These are phyloP conservation scores for Asterophora lycoperdoides DNA, from an alignment of 768 basidiomycete species.

Conservation along the genomic window DNA sequence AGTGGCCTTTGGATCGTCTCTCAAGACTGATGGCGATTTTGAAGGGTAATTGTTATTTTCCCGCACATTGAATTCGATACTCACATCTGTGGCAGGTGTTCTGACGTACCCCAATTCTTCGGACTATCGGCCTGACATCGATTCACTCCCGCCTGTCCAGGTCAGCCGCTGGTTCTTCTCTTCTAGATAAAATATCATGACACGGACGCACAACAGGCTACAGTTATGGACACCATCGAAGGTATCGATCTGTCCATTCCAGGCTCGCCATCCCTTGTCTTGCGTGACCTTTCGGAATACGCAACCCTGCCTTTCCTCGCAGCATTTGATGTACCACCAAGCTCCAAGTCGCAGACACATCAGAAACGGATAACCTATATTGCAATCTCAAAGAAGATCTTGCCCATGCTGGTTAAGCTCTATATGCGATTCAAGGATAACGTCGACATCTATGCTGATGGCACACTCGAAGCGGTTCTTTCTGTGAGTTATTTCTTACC, in stretches of 20 bases:
- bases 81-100: constrained; percentile 41
- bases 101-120: constrained; percentile 78
- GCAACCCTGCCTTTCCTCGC: constrained; percentile 84
- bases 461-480: constrained; percentile 79
- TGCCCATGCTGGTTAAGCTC: constrained; percentile 80
- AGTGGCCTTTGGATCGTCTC: constrained; percentile 66
- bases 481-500: constrained; percentile 44
- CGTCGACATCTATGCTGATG: constrained; percentile 66
- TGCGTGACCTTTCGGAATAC: constrained; percentile 83
- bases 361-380: constrained; percentile 82
- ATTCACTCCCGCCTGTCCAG: constrained; percentile 76
- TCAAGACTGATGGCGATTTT: constrained; percentile 71
- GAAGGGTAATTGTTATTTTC: constrained; percentile 45
- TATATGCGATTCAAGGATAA: constrained; percentile 63
- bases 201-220: constrained; percentile 38
- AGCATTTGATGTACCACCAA: constrained; percentile 55
- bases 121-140: constrained; percentile 87
- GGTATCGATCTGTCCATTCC: constrained; percentile 59
- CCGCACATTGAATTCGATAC: neutral
- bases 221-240: constrained; percentile 67
- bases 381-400: constrained; percentile 80
- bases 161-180: constrained; percentile 29
- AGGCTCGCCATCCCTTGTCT: constrained; percentile 66
- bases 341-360: constrained; percentile 37
- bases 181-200: neutral